Conservation (phyloP, 306 rosid genomes). For the Sicyos edulis region DNA sequence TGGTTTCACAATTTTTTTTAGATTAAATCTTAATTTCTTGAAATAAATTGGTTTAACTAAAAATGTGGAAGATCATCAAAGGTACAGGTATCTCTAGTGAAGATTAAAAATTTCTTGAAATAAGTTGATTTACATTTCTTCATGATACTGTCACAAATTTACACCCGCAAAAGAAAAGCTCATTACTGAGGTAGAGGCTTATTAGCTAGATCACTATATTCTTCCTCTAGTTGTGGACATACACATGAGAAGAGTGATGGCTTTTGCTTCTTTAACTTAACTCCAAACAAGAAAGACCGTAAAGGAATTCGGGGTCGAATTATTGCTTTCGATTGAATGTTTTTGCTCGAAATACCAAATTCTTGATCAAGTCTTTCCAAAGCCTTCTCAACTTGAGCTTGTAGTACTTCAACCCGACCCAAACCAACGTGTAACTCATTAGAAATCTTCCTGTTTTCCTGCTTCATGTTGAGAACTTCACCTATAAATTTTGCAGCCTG, state of each 20-base stretch:
- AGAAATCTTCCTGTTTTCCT: constrained; percentile 59
- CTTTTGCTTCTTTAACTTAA: constrained; percentile 57
- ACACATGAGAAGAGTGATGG: constrained; percentile 49
- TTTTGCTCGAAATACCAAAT: constrained; percentile 32
- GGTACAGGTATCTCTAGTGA: neutral
- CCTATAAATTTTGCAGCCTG: constrained; percentile 93
- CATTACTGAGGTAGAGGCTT: too few relatives aligned
- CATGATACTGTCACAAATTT: neutral
- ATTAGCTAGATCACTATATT: constrained; percentile 28
- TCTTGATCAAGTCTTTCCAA: constrained; percentile 43
- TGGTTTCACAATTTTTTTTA: too few relatives aligned
- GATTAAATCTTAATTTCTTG: too few relatives aligned
- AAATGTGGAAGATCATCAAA: neutral
- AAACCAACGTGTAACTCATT: constrained; percentile 54
- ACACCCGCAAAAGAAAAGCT: too few relatives aligned
- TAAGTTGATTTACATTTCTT: neutral
- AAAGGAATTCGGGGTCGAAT: constrained; percentile 50
- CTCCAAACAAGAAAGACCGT: constrained; percentile 80
- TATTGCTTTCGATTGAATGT: constrained; percentile 26
- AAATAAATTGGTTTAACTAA: neutral
- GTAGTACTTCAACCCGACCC: constrained; percentile 44
- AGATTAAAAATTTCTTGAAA: neutral
- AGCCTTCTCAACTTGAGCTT: constrained; percentile 47
- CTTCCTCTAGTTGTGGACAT: constrained; percentile 45
- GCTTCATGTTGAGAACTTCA: constrained; percentile 76